phyloP scores from a whole-genome alignment of 1,139 yeast genomes.

The Protomyces arabidopsidicola region DNA sequence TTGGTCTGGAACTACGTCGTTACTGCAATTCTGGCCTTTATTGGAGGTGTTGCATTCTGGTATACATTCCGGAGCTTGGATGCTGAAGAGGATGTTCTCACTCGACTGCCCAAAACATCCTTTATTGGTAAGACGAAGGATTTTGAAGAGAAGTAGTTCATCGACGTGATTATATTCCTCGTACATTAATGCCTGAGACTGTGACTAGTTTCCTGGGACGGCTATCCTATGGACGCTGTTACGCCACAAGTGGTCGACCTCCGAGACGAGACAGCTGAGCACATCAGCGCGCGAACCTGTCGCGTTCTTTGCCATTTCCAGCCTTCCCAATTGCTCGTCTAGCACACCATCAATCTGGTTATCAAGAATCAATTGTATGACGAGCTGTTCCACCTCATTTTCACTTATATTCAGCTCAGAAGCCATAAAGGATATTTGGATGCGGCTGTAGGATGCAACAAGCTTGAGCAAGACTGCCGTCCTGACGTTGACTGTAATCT shows the following conservation, averaged over 20 bases:
- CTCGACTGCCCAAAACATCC: slow-evolving; percentile 34
- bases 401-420: slow-evolving; percentile 35
- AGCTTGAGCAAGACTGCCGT: slow-evolving; percentile 41
- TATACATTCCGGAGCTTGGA: slow-evolving; percentile 54
- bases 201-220: no score
- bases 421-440: slow-evolving; percentile 40
- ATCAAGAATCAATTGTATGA: slow-evolving; percentile 46
- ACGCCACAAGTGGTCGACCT: slow-evolving; percentile 8
- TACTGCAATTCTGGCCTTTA: slow-evolving; percentile 55
- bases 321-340: slow-evolving; percentile 27
- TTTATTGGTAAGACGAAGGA: neutral
- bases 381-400: slow-evolving; percentile 43
- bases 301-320: slow-evolving; percentile 19
- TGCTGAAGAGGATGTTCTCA: slow-evolving; percentile 56
- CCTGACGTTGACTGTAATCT: slow-evolving; percentile 39
- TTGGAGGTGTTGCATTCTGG: slow-evolving; percentile 64
- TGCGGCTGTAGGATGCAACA: slow-evolving; percentile 43
- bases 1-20: slow-evolving; percentile 64
- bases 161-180: no score
- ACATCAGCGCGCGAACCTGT: slow-evolving; percentile 4
- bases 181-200: no score
- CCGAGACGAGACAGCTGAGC: neutral
- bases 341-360: slow-evolving; percentile 40
- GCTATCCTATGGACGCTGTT: neutral
- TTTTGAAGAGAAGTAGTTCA: neutral